Evolutionary conservation across 2,329 filamentous ascomycete species (phyloP), one percentile per base, ranked within the genome.

Genomic region (Colletotrichum cordylinicola): DNA sequence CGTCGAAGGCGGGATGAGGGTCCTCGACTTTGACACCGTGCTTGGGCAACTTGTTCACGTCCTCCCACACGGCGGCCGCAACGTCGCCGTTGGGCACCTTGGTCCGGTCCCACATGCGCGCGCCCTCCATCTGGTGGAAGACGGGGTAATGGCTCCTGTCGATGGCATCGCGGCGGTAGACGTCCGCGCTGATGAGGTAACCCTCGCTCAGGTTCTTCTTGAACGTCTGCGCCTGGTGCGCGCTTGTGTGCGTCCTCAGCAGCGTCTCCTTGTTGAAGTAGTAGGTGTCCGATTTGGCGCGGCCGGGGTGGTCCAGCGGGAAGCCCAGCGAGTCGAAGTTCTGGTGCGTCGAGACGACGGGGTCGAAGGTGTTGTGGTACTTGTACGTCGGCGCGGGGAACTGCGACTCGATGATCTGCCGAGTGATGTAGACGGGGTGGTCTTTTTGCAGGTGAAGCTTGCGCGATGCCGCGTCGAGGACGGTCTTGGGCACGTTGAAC

Each of bases 321-420:
- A 99, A 98, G 60, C 96, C 96, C 9, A 99, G 88, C n/a, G 96
- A 97, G 85, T 99, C 97, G 83, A 99, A 99, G 84, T 99, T 99
- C 82, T 98, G 94, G 13, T 89, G 86, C 3, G 95, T 94, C 39
- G 94, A 93, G 29, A 98, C 97, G 55, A 98, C 92, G 1, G 97
- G 96, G 79, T 94, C 93, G 81, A 96, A 91, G 70, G 92, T 88
- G 81, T 95, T 95, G 88, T 98, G 92, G 80, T 94, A 93, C 75
- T 91, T 92, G 86, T 93, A 98, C 12, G 90, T 91, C 2, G 94
- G 91, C 4, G 83, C 83, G 1, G 95, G 93, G 83, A 98, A 99
- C 77, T 94, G 93, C 70, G 95, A 95, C 87, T 98, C 95, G 82
- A 99, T 98, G 77, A 99, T 93, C 80, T 96, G 92, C 52, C 97